Conservation (phyloP, 805 yeast species). For the Lipomyces orientalis region DNA sequence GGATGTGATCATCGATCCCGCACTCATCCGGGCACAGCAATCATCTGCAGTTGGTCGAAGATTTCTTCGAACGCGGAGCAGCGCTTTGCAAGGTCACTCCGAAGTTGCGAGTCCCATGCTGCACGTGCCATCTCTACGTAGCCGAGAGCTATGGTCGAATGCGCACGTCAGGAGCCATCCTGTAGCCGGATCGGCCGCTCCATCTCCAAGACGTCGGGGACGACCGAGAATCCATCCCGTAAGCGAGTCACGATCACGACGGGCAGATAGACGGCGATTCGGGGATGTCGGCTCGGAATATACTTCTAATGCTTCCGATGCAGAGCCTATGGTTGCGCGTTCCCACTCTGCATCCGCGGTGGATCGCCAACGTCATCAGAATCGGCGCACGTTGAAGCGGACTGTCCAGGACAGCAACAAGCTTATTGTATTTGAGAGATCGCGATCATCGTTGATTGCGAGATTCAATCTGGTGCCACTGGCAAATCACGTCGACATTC, state of each 20-base stretch:
- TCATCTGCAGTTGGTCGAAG: background rate
- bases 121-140: background rate
- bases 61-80: background rate
- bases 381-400: background rate
- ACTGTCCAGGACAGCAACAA: background rate
- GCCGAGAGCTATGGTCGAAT: constrained; percentile 3
- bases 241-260: constrained; percentile 5
- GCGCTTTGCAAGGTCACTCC: background rate
- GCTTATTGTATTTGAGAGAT: constrained; percentile 14
- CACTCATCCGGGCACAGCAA: background rate
- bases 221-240: constrained; percentile 3
- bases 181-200: background rate
- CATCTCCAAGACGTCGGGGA: background rate
- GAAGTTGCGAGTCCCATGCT: background rate
- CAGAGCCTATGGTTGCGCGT: background rate
- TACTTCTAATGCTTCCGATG: background rate
- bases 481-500: constrained; percentile 29
- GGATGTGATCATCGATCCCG: background rate
- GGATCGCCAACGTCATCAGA: background rate
- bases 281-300: background rate
- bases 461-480: constrained; percentile 25
- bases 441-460: constrained; percentile 18
- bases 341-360: background rate
- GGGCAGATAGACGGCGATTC: constrained; percentile 4
- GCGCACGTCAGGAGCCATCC: background rate